A percentile compares a stretch with the other conserved stretches of the same genome.
phyloP scores from a whole-genome alignment of 2,329 filamentous ascomycete species.

The Chaetothyriales sp. region DNA sequence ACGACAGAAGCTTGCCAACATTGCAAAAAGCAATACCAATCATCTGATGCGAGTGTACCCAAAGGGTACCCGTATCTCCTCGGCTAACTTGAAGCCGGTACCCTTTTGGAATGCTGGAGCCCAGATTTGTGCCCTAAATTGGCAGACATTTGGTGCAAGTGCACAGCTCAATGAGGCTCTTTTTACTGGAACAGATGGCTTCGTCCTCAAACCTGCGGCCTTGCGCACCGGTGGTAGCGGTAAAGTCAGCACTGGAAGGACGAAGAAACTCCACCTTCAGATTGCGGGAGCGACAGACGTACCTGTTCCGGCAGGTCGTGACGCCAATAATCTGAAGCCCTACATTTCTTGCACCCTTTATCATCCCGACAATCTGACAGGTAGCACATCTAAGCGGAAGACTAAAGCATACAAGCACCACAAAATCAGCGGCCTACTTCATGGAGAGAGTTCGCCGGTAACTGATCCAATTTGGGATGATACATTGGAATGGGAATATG shows the following conservation, averaged over 20 bases:
- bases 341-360: slow-evolving; percentile 16
- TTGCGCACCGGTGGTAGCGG: slow-evolving; percentile 11
- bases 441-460: slow-evolving; percentile 7
- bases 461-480: slow-evolving; percentile 16
- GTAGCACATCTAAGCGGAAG: slow-evolving; percentile 12
- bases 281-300: slow-evolving; percentile 13
- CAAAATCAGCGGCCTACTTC: slow-evolving; percentile 11
- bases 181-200: slow-evolving; percentile 16
- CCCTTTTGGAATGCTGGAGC: slow-evolving; percentile 14
- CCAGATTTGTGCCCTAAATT: slow-evolving; percentile 16
- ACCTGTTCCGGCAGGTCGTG: slow-evolving; percentile 11
- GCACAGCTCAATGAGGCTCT: slow-evolving; percentile 17
- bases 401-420: slow-evolving; percentile 15
- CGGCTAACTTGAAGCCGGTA: slow-evolving; percentile 15
- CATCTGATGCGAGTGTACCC: slow-evolving; percentile 17
- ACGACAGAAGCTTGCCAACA: slow-evolving; percentile 7
- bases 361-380: slow-evolving; percentile 9
- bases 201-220: slow-evolving; percentile 13
- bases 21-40: slow-evolving; percentile 12
- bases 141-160: slow-evolving; percentile 16
- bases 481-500: slow-evolving; percentile 14
- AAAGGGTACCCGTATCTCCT: slow-evolving; percentile 15
- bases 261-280: slow-evolving; percentile 12
- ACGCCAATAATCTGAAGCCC: slow-evolving; percentile 13
- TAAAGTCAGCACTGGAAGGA: slow-evolving; percentile 5